Evolutionary conservation across 2,329 filamentous ascomycete species (phyloP), one percentile per base, ranked within the genome.

Genomic region (Monilinia aucupariae): DNA sequence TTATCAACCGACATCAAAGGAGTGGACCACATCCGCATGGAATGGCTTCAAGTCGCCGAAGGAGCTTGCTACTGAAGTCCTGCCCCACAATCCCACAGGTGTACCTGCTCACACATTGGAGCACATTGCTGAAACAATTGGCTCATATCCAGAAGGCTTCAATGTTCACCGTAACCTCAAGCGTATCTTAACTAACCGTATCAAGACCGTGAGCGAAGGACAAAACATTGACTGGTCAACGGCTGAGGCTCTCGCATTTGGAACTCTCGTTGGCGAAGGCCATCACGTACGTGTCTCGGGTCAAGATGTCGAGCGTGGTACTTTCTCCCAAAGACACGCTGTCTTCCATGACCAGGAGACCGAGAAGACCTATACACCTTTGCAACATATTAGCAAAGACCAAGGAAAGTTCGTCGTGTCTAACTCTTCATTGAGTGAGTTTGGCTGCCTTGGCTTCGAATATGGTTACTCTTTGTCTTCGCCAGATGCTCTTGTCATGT

Each of bases 11-110:
- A 96, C 90, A 48, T 90, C 92, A 69, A 96, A 96, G 80, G 94
- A 99, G 79, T 99, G 94, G 94, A 87, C 96, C 70, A 97, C 94
- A 10, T 97, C 92, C 59, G 93, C 94, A 63, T 99, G 94, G 94
- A 96, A 99, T 79, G 93, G 93, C 67, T 97, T 99, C 86, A 97
- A 97, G 81, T 96, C 92, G 39, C 94, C 94, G 72, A 97, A 97
- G 82, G 94, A 99, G 78, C 82, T 99, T 67, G 92, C 93, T 39
- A 94, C 88, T 30, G 94, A 99, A 80, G 87, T 97, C 52, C 82
- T 99, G 59, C 92, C 93, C 58, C 94, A 99, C 79, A 85, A 91
- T 71, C 88, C 91, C 32, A 99, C 94, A 47, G 90, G 86, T 56
- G 87, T 97, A 51, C 86, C 90, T 67, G 74, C 77, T 65, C 83